Base-by-base conservation (phyloP, 2,329 filamentous ascomycete genomes). In the Talaromyces sp. region DNA sequence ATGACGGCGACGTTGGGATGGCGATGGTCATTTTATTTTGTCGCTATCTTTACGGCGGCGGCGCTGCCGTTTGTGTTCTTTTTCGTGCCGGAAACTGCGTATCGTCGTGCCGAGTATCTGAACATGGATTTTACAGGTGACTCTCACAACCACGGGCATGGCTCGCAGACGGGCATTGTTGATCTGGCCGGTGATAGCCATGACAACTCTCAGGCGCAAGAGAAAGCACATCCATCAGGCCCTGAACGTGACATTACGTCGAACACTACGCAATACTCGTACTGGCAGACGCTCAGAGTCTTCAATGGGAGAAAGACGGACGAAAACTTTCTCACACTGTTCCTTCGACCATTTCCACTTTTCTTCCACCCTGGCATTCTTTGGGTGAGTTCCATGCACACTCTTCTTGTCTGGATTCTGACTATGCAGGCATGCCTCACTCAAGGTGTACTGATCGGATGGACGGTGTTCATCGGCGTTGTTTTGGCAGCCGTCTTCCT, bases 391-490 rank as follows among this genome's bases (percentile, higher is more conserved):
- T 6, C 18, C 7, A 23, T 23, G 28, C 3, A 16, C 14, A 6
- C 3, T 46, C n/a, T 37, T 44, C 3, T 21, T n/a, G 23, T 58
- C 5, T n/a, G 25, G 46, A 9, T 58, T 55, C 61, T 61, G 23
- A 61, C 50, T 16, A 25, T 9, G 25, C 39, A 78, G 77, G 83
- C 83, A 16, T 86, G 84, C 69, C 81, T 97, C 3, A 91, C 93
- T 57, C 93, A 96, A 81, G 93, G 93, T 16, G 86, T 90, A 4
- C 86, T 96, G 71, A 96, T 97, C 70, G 93, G 93, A 67, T 98
- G 93, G 93, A 96, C 93, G 1, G 91, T 97, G 16, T 91, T 97
- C 71, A 93, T 96, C 67, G 90, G 91, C 62, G 88, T 95, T 65
- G 86, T 95, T 67, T 79, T 96, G 52, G 89, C 88, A n/a, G 86